Evolutionary conservation across 1,284 basidiomycete genomes (phyloP), one percentile per base, ranked within the genome.

Genomic region (Hypsizygus ulmarius): DNA sequence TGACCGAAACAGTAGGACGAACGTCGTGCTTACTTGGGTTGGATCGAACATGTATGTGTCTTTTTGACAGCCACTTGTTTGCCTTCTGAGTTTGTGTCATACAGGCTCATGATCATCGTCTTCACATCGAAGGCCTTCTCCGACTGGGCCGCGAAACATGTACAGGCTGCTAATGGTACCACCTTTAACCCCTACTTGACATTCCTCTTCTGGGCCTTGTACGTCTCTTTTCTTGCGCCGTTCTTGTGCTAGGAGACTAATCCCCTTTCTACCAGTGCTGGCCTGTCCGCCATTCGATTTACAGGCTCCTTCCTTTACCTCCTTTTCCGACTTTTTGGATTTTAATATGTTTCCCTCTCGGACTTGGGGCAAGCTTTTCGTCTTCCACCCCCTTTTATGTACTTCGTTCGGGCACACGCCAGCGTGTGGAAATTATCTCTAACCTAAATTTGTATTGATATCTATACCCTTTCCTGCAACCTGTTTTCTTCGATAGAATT

Each of bases 121-220:
- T 93, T 95, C 72, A 94, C 91, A 1, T 90, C 87, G 1, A 72
- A 69, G 2, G 81, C 81, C 2, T 94, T 94, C 71, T 77, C 76
- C 39, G 70, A 77, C 21, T 88, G 81, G 77, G 80, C 81, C 40
- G 68, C 70, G 35, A 47, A 70, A 25, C 78, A 84, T 53, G 65
- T 89, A 43, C 64, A 74, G 41, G 66, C 62, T 7, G 64, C 68
- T 0, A 63, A 65, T 8, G 71, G 76, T 47, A 72, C 77, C 12
- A 70, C 73, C 18, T 93, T 93, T 73, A 93, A 94, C 64, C 91
- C 91, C 3, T 93, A 93, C 63, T 77, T 94, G 48, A 82, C 78
- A 18, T 86, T 89, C 72, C 76, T 93, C 52, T 93, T 93, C 74
- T 83, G 79, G 63, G 81, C 86, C 30, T 80, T 94, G 78, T 89